These are phyloP conservation scores for Alternaria sp. DNA, from an alignment of 2,329 filamentous ascomycete genomes.

Conservation along the genomic window DNA sequence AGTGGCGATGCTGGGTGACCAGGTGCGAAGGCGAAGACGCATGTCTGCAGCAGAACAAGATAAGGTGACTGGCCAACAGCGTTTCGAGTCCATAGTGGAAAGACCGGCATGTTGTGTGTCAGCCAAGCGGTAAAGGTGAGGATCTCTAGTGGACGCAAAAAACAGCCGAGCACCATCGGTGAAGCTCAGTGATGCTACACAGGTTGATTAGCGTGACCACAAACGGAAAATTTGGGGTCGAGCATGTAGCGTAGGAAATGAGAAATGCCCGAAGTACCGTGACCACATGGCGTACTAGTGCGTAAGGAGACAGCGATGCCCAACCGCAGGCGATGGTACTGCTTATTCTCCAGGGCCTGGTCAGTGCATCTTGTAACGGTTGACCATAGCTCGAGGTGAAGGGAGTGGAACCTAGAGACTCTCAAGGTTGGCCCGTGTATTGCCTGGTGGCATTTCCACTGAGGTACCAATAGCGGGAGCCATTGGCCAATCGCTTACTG, in stretches of 20 bases:
- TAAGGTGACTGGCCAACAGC: conserved; percentile 57
- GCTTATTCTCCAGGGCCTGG: conserved; percentile 23
- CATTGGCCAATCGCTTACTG: conserved; percentile 41
- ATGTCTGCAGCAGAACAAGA: conserved; percentile 51
- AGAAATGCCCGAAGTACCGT: conserved; percentile 27
- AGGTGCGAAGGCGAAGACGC: conserved; percentile 42
- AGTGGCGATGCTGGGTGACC: conserved; percentile 46
- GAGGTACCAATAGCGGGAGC: conserved; percentile 21
- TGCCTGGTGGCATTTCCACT: conserved; percentile 29
- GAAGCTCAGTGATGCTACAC: conserved; percentile 42
- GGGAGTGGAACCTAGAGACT: conserved; percentile 19
- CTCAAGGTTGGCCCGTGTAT: conserved; percentile 26
- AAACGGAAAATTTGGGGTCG: conserved; percentile 29
- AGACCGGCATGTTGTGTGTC: conserved; percentile 39
- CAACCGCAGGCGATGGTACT: conserved; percentile 27
- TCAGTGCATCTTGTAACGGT: conserved; percentile 35
- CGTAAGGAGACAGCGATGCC: conserved; percentile 20
- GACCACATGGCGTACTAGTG: conserved; percentile 19
- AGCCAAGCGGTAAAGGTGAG: conserved; percentile 38
- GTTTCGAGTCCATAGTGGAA: conserved; percentile 37
- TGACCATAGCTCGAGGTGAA: conserved; percentile 23
- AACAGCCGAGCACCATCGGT: conserved; percentile 32
- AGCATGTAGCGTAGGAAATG: conserved; percentile 29
- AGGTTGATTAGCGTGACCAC: conserved; percentile 43
- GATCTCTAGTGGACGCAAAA: conserved; percentile 31